phyloP scores from a whole-genome alignment of 257 asterid species.

The Cruciata laevipes region DNA sequence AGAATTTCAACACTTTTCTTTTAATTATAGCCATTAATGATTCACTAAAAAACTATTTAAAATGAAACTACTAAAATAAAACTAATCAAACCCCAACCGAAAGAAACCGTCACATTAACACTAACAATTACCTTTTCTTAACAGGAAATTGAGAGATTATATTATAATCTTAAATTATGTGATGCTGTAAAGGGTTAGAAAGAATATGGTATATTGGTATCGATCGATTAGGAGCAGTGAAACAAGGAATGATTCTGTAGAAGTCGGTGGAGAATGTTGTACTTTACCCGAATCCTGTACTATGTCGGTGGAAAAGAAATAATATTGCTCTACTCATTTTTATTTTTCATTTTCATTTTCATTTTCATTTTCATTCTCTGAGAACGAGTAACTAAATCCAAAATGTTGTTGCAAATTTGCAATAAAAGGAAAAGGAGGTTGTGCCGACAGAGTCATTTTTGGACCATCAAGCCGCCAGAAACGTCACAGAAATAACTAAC shows the following conservation, averaged over 20 bases:
- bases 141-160: too few relatives aligned
- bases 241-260: not conserved
- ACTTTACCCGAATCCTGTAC: not conserved
- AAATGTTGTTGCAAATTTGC: not conserved
- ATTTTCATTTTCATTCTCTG: too few relatives aligned
- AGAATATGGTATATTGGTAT: not conserved
- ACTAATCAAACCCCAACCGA: too few relatives aligned
- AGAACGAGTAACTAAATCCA: not conserved
- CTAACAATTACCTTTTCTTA: too few relatives aligned
- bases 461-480: not conserved
- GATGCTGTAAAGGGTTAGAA: too few relatives aligned
- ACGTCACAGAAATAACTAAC: not conserved
- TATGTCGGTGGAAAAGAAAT: not conserved
- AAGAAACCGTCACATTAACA: too few relatives aligned
- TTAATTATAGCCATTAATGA: too few relatives aligned
- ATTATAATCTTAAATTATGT: too few relatives aligned
- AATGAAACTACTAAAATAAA: too few relatives aligned
- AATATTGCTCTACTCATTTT: not conserved
- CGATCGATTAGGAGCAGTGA: not conserved
- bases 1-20: too few relatives aligned
- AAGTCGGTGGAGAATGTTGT: not conserved
- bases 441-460: slow-evolving; percentile 11
- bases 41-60: too few relatives aligned
- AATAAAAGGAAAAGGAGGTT: not conserved
- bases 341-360: too few relatives aligned